Percentiles rank a stretch among this genome's conserved stretches.
Conservation (phyloP, 2,329 filamentous ascomycete genomes). For the Phaeosphaeriaceae sp. region DNA sequence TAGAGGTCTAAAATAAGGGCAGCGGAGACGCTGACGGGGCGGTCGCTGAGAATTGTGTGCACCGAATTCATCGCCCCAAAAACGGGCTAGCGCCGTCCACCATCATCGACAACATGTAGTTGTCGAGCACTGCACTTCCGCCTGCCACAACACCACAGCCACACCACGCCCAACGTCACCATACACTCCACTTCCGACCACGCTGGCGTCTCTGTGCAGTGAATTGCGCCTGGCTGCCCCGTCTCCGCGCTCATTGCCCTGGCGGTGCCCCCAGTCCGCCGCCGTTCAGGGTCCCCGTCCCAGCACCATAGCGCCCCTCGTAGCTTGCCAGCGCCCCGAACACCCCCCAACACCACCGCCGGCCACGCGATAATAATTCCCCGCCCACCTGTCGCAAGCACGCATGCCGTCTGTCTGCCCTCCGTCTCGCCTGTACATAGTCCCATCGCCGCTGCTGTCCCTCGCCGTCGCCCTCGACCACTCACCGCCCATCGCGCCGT, state of each 20-base stretch:
- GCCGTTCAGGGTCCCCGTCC: constrained; percentile 25
- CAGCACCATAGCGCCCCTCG: neutral
- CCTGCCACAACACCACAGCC: constrained; percentile 8
- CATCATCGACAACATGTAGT: neutral
- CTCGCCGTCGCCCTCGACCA: constrained; percentile 18
- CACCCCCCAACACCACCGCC: constrained; percentile 14
- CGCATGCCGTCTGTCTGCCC: constrained; percentile 17
- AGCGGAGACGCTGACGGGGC: neutral
- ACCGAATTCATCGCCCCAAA: neutral
- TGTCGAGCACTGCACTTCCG: neutral
- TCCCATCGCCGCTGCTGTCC: constrained; percentile 14
- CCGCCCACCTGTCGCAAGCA: constrained; percentile 12
- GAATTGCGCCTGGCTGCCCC: neutral
- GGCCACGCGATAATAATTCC: constrained; percentile 9
- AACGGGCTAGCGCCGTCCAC: constrained; percentile 5
- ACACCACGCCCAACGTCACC: constrained; percentile 7
- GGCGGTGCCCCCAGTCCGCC: constrained; percentile 36
- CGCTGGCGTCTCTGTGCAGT: neutral
- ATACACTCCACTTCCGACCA: neutral
- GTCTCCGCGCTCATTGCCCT: constrained; percentile 17
- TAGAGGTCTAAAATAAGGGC: neutral
- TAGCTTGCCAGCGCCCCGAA: constrained; percentile 7
- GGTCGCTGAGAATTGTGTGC: neutral
- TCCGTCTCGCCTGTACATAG: constrained; percentile 17
- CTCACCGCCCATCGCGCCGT: constrained; percentile 11